phyloP scores from a whole-genome alignment of 192 early-diverging fungal species.

The Diversispora epigaea region DNA sequence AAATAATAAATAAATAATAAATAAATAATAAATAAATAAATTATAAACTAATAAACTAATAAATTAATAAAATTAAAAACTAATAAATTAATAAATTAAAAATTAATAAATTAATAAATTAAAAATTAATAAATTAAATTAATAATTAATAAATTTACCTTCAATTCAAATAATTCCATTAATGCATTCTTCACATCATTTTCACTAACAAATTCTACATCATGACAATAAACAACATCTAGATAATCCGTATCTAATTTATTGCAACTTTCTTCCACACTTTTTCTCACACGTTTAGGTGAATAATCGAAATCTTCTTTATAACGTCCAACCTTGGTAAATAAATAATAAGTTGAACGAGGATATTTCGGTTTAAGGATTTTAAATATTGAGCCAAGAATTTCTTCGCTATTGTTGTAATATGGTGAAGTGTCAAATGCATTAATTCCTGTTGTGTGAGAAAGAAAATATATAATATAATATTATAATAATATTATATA shows the following conservation, averaged over 20 bases:
- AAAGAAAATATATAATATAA: constrained; percentile 4
- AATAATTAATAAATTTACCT: constrained; percentile 45
- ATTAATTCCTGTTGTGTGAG: constrained; percentile 53
- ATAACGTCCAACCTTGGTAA: constrained; percentile 76
- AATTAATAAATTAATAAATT: neutral
- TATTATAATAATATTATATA: neutral
- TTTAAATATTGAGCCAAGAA: constrained; percentile 61
- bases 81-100: constrained; percentile 35
- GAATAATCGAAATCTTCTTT: constrained; percentile 68
- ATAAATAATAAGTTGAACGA: constrained; percentile 63
- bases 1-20: neutral
- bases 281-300: constrained; percentile 44
- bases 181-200: constrained; percentile 55
- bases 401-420: constrained; percentile 66
- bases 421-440: constrained; percentile 74
- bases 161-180: constrained; percentile 48
- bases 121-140: neutral
- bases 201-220: constrained; percentile 74
- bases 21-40: neutral
- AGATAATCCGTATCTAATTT: constrained; percentile 65
- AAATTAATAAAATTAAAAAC: neutral
- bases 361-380: constrained; percentile 52
- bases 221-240: constrained; percentile 70
- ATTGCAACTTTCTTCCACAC: constrained; percentile 59
- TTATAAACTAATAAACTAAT: neutral